Evolutionary conservation across 306 rosid genomes (phyloP), one percentile per base, ranked within the genome.

Genomic region (Lathyrus aphaca): DNA sequence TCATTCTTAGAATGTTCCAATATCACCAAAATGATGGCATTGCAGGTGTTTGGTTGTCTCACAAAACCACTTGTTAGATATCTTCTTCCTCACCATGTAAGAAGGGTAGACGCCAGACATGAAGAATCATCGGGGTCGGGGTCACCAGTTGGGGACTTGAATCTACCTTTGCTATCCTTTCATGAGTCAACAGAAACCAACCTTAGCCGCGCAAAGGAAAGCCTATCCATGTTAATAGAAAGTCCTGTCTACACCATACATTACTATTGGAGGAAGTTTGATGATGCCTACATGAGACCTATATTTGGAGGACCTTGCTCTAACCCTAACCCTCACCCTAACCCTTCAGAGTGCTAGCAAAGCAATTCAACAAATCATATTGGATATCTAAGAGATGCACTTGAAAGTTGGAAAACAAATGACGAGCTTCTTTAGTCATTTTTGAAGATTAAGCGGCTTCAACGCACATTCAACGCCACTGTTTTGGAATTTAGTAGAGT

Each of bases 231-330:
- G 96, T 75, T 93, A 10, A 83, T 93, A 16, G 98, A 82, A 72
- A 86, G 93, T 39, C 98, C 98, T 2, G 88, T 85, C 3, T 79
- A 77, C 80, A 88, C 96, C 65, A 83, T 82, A 69, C 97, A 93
- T 69, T 71, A 23, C 71, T 93, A 85, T 65, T 90, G 97, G 98
- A 93, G 96, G 69, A 88, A 37, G 55, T 93, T 93, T 56, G 98
- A 90, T 78, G 86, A 93, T 78, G 74, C 86, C 59, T 90, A 83
- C 79, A 90, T 93, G 98, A 90, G 98, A 81, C 98, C 98, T 1
- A 25, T 93, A 30, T 93, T 93, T 66, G 96, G 97, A 5, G 98
- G 96, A 38, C 90, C 96, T 25, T 42, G n/a, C 43, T 14, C 10
- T 8, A 38, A 35, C 39, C 39, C 39, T 35, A 1, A 27, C 30